Conservation (phyloP, 148 eudicot species). For the Chenopodium album region DNA sequence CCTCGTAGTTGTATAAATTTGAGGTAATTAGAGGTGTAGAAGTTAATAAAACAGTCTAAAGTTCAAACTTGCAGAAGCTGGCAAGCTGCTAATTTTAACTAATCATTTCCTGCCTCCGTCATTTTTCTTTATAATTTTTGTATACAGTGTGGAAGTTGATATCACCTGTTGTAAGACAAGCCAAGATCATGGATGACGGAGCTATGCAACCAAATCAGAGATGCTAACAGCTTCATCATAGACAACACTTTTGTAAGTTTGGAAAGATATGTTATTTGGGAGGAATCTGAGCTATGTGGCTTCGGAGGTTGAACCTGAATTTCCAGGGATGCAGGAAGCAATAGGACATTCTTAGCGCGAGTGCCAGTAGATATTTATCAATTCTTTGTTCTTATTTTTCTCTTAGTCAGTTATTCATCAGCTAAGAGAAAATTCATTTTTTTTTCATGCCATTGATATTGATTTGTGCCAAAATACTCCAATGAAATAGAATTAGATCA, state of each 20-base stretch:
- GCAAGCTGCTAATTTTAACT: neutral
- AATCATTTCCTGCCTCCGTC: neutral
- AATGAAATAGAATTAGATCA: neutral
- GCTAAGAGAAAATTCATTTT: neutral
- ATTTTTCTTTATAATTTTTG: neutral
- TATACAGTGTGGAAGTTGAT: conserved; percentile 86
- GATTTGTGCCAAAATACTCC: neutral
- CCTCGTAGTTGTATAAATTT: neutral
- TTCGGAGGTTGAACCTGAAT: neutral
- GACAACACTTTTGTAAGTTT: neutral
- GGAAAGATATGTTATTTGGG: neutral
- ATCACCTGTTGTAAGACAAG: conserved; percentile 59
- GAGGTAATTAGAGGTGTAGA: neutral
- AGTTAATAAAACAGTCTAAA: too few relatives aligned
- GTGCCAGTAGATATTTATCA: conserved; percentile 1
- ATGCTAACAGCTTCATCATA: conserved; percentile 13
- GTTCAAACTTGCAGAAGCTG: too few relatives aligned
- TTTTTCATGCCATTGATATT: neutral
- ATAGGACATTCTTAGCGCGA: neutral
- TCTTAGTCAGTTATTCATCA: neutral
- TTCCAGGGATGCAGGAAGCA: neutral
- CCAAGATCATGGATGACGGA: conserved; percentile 64
- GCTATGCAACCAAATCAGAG: conserved; percentile 20
- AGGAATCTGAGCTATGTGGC: neutral
- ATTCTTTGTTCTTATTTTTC: conserved; percentile 25